phyloP scores from a whole-genome alignment of 768 basidiomycete genomes.

The Dictyophora rubrovolvata region DNA sequence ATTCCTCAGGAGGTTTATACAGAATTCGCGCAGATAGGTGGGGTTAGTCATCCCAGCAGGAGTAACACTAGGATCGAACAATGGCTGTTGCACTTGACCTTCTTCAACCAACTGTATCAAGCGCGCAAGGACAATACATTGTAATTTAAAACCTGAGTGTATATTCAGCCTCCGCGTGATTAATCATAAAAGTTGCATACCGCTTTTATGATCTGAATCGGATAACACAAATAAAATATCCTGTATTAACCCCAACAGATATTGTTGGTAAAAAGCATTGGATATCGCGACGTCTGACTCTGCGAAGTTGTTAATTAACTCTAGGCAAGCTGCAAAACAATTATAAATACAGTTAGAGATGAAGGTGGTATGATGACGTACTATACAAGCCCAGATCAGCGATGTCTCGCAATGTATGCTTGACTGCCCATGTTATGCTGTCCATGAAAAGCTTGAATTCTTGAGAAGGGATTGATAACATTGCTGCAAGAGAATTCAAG shows the following conservation, averaged over 20 bases:
- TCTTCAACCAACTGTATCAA: conserved; percentile 34
- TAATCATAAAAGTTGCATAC: conserved; percentile 15
- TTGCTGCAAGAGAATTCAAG: conserved; percentile 17
- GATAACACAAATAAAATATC: conserved; percentile 40
- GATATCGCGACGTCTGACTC: conserved; percentile 26
- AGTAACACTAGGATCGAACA: conserved; percentile 31
- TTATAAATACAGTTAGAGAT: conserved; percentile 8
- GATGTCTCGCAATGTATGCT: conserved; percentile 40
- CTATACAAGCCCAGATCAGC: conserved; percentile 34
- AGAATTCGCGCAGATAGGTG: conserved; percentile 30
- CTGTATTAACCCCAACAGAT: conserved; percentile 31
- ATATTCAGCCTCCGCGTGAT: conserved; percentile 15
- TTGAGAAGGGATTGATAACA: conserved; percentile 28
- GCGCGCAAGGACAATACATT: conserved; percentile 30
- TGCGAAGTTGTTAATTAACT: conserved; percentile 38
- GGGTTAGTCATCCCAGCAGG: conserved; percentile 29
- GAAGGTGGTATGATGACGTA: conserved; percentile 17
- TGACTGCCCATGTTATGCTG: conserved; percentile 38
- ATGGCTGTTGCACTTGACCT: conserved; percentile 29
- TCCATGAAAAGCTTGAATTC: conserved; percentile 43
- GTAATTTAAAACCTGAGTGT: conserved; percentile 41
- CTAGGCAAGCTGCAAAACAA: conserved; percentile 27
- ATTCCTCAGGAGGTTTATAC: conserved; percentile 27
- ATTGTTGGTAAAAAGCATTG: conserved; percentile 39
- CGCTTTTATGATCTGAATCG: conserved; percentile 41